Evolutionary conservation across 306 rosid species (phyloP), one percentile per base, ranked within the genome.

Genomic region (Rosa lucieae): DNA sequence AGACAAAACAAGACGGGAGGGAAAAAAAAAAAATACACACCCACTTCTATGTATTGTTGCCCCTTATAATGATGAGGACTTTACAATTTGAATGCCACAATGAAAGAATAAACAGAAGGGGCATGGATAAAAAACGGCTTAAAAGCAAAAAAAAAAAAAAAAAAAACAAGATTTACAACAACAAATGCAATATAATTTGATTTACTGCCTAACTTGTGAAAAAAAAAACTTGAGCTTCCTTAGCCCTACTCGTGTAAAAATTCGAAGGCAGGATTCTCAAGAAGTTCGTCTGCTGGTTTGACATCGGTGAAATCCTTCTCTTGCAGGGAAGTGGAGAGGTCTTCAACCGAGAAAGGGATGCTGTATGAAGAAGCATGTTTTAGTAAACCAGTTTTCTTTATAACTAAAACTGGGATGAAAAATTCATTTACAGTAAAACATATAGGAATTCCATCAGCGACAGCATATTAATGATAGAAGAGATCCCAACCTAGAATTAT

Each of bases 341-440:
- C 99, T 40, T 96, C 99, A 43, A 93, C 98, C 77, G 99, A 91
- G 90, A 96, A 96, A 53, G 97, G 99, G 42, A 93, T 93, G 89
- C 98, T 96, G 97, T 52, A 70, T 42, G 12, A 78, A 85, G 78
- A 78, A 75, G 55, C 43, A 73, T 1, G 62, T 56, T 47, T 70
- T 51, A 72, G 74, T 44, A 11, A 11, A 12, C 23, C 9, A 83
- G 40, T 74, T 59, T 6, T 5, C 5, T 51, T 14, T 32, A 29
- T 18, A 4, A 69, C 51, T 43, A 43, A 20, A 43, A 74, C 66
- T 73, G 42, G 59, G 58, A 26, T 59, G 42, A 44, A 75, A 44
- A 56, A 14, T 10, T 13, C 47, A 67, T 40, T 20, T 6, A 15
- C 7, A 4, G 23, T 59, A 61, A 15, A 44, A 13, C 43, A 61